Evolutionary conservation across 306 rosid genomes (phyloP).

Genomic region (Cicer arietinum): DNA sequence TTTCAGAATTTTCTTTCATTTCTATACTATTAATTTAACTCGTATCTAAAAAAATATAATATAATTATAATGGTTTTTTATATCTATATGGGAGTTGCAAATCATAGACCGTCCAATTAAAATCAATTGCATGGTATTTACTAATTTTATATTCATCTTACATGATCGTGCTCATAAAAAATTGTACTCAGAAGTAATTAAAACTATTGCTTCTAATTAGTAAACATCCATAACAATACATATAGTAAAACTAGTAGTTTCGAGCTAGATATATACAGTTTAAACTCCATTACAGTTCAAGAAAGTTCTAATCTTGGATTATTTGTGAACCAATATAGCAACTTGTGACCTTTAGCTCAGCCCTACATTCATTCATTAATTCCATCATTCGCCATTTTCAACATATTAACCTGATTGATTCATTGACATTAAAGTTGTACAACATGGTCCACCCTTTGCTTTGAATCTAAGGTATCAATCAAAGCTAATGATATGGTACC

Average conservation of each 20-base stretch:
- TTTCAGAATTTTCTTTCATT: too few relatives aligned
- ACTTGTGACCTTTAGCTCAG: constrained; percentile 37
- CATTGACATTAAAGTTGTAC: constrained; percentile 18
- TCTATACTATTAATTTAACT: too few relatives aligned
- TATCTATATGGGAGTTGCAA: too few relatives aligned
- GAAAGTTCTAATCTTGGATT: constrained; percentile 10
- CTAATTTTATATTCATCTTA: too few relatives aligned
- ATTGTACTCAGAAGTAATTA: constrained; percentile 13
- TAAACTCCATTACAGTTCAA: constrained; percentile 1
- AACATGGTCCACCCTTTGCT: constrained; percentile 40
- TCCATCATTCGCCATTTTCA: constrained; percentile 37
- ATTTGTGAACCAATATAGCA: constrained; percentile 39
- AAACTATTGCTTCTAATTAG: constrained; percentile 24
- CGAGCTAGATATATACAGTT: background rate
- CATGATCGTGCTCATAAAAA: constrained; percentile 21
- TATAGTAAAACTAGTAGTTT: background rate
- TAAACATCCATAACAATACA: background rate
- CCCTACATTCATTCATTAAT: constrained; percentile 32
- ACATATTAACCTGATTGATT: background rate
- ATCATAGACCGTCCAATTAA: too few relatives aligned
- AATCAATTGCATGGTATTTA: too few relatives aligned
- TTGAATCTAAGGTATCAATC: constrained; percentile 24
- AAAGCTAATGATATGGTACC: background rate
- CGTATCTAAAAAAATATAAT: too few relatives aligned
- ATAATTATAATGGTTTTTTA: too few relatives aligned